Evolutionary conservation across 805 yeast genomes (phyloP), one percentile per base, ranked within the genome.

Genomic region (Pichia deserticola): DNA sequence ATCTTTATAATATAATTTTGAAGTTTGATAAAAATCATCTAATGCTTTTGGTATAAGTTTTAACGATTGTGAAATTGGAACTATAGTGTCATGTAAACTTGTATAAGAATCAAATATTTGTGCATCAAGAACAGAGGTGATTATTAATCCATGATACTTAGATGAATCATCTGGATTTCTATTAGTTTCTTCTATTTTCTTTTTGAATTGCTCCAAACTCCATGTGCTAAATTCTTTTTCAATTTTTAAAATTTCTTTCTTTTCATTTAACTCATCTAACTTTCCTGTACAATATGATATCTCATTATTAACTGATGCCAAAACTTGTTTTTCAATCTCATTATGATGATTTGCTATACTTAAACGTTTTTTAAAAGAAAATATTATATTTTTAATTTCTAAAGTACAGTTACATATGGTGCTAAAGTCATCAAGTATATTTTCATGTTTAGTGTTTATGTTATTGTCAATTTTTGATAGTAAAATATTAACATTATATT

Each of bases 11-110:
- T 53, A 44, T 38, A 53, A 43, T 53, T 56, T 54, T 53, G 75
- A 57, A 35, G 59, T 54, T 3, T 55, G 57, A 47, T 56, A 66
- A 60, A 69, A 82, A 61, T 58, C 75, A 54, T 61, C 79, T 54
- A 68, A 71, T 55, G 81, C 68, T 25, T 67, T 57, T 0, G 85
- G 84, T 1, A 83, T 68, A 48, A 79, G 73, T 38, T 72, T 71
- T 8, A 76, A 57, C 3, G 86, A 70, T 7, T 77, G 81, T 40
- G 71, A 73, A 20, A 82, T 68, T 0, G 86, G 86, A 5, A 67
- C 67, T 5, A 79, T 61, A 36, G 68, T 64, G 15, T 67, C 64
- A 41, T 71, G 73, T 40, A 81, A 60, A 5, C 61, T 59, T 12
- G 70, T 51, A 56, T 72, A 81, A 43, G 71, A 8, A 4, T 48